phyloP scores from a whole-genome alignment of 2,329 filamentous ascomycete genomes.

The Parastagonospora avenae region DNA sequence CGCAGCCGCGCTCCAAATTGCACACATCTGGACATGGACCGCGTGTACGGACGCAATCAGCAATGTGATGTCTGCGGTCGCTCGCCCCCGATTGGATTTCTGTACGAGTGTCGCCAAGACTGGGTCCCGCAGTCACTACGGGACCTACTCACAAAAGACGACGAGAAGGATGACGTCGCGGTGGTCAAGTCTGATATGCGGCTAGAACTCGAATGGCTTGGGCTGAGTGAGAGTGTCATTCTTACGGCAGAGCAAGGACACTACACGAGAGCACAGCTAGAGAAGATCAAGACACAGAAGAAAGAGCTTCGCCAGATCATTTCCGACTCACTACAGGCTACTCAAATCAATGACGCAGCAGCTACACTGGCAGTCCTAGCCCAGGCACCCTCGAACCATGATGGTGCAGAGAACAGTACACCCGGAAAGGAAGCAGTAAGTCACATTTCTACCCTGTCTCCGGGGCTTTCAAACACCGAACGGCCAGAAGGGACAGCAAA shows the following conservation, averaged over 20 bases:
- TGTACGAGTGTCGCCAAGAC: slow-evolving; percentile 76
- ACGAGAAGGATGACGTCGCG: background rate
- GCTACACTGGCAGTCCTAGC: slow-evolving; percentile 18
- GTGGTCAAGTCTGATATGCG: slow-evolving; percentile 24
- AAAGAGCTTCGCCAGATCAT: slow-evolving; percentile 35
- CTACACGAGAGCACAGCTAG: slow-evolving; percentile 41
- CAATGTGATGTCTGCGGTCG: slow-evolving; percentile 65
- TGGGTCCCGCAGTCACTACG: slow-evolving; percentile 11
- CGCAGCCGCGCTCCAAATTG: slow-evolving; percentile 52
- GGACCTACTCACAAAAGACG: slow-evolving; percentile 2
- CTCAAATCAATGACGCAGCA: slow-evolving; percentile 20
- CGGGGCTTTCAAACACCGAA: background rate
- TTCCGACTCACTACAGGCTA: slow-evolving; percentile 22
- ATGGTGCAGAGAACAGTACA: slow-evolving; percentile 24
- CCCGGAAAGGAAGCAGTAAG: slow-evolving; percentile 18
- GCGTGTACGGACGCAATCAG: slow-evolving; percentile 60
- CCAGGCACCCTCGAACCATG: slow-evolving; percentile 18
- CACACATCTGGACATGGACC: slow-evolving; percentile 71
- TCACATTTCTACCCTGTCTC: background rate
- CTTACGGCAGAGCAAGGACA: slow-evolving; percentile 37
- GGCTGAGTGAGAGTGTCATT: slow-evolving; percentile 43
- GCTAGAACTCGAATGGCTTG: slow-evolving; percentile 32
- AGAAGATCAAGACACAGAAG: slow-evolving; percentile 40
- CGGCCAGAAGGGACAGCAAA: background rate
- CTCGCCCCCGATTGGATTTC: slow-evolving; percentile 67